phyloP scores from a whole-genome alignment of 495 filamentous ascomycete genomes.

The Hyaloscypha bicolor region DNA sequence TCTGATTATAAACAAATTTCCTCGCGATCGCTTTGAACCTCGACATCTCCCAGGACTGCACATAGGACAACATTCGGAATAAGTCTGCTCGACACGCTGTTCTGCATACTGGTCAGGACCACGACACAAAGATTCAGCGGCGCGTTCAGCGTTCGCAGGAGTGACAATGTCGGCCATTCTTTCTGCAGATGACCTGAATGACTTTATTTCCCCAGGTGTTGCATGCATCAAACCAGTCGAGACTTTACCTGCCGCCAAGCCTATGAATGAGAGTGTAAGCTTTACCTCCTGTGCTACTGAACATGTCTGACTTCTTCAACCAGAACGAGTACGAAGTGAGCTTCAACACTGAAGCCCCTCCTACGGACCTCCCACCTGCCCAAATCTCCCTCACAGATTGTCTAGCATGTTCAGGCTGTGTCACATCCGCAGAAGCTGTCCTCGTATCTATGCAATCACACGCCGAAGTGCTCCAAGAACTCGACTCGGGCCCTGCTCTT shows the following conservation, averaged over 20 bases:
- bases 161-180: conserved; percentile 86
- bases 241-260: conserved; percentile 62
- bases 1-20: neutral
- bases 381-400: conserved; percentile 97
- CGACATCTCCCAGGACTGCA: neutral
- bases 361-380: conserved; percentile 53
- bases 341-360: conserved; percentile 64
- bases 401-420: conserved; percentile 95
- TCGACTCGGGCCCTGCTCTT: conserved; percentile 66
- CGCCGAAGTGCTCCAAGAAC: conserved; percentile 79
- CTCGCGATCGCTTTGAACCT: neutral
- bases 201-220: conserved; percentile 97
- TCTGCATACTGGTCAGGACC: neutral
- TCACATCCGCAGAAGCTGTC: conserved; percentile 95
- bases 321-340: conserved; percentile 69
- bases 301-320: conserved; percentile 6
- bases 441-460: conserved; percentile 92
- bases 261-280: conserved; percentile 12
- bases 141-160: conserved; percentile 14
- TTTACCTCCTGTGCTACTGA: neutral
- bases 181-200: conserved; percentile 94
- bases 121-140: neutral
- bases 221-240: conserved; percentile 98
- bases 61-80: neutral
- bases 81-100: neutral